Conservation (phyloP, 371 early-diverging fungal genomes). For the Gilbertella persicaria region DNA sequence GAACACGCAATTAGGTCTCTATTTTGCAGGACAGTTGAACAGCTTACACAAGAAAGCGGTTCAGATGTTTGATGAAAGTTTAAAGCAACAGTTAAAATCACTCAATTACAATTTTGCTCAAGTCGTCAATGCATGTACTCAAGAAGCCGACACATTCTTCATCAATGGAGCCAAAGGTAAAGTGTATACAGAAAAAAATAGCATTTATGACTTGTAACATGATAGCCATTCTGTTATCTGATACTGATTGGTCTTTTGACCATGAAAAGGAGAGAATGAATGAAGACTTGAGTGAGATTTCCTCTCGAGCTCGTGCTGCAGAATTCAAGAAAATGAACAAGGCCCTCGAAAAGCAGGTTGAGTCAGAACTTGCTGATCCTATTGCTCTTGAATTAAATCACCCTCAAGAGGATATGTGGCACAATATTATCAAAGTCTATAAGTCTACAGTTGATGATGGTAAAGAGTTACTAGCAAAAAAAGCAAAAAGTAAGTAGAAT, state of each 20-base stretch:
- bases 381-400: conserved; percentile 71
- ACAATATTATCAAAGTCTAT: conserved; percentile 59
- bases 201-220: not conserved
- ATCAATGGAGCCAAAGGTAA: conserved; percentile 26
- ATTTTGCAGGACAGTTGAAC: conserved; percentile 83
- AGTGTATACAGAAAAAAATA: not conserved
- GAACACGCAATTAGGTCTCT: conserved; percentile 72
- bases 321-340: conserved; percentile 82
- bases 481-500: conserved; percentile 38
- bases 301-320: conserved; percentile 66
- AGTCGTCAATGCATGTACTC: conserved; percentile 42
- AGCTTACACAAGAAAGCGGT: conserved; percentile 79
- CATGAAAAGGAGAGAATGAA: conserved; percentile 68
- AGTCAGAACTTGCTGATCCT: conserved; percentile 67
- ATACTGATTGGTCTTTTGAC: conserved; percentile 79
- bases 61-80: conserved; percentile 54
- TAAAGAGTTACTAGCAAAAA: conserved; percentile 30
- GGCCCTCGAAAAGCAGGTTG: conserved; percentile 61
- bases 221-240: conserved; percentile 56
- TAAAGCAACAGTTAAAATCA: conserved; percentile 41
- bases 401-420: conserved; percentile 75
- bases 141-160: conserved; percentile 39
- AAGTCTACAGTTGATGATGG: conserved; percentile 56
- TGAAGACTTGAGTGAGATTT: conserved; percentile 66
- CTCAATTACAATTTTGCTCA: conserved; percentile 56